Conservation (phyloP, 331 rosid genomes). For the Malus hybrid region DNA sequence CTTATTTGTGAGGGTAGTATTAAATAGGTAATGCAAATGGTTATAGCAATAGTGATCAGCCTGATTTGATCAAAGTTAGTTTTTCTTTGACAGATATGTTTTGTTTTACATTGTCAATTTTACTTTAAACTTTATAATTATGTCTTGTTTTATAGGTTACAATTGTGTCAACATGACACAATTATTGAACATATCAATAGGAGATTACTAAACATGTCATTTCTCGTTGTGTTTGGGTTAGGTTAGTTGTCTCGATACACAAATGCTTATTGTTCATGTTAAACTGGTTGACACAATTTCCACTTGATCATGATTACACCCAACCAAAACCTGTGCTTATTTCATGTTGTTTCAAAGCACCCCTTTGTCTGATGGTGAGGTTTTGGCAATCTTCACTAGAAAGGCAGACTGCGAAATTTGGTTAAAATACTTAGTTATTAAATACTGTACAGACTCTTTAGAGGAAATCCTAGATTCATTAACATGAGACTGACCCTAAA, state of each 20-base stretch:
- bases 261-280: background rate
- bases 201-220: background rate
- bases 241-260: background rate
- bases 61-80: background rate
- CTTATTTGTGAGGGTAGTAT: background rate
- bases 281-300: background rate
- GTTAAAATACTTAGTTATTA: background rate
- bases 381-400: background rate
- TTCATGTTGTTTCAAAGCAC: background rate
- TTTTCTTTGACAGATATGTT: background rate
- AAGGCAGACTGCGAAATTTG: background rate
- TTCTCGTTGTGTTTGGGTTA: background rate
- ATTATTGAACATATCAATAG: background rate
- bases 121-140: background rate
- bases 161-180: background rate
- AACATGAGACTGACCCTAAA: background rate
- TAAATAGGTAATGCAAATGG: background rate
- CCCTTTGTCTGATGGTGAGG: background rate
- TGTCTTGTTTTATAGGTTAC: background rate
- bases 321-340: background rate
- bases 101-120: background rate
- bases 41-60: background rate
- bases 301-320: background rate
- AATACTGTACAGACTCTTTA: background rate
- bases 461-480: background rate